phyloP scores from a whole-genome alignment of 1,139 yeast species.

The Pichiaceae sp. region DNA sequence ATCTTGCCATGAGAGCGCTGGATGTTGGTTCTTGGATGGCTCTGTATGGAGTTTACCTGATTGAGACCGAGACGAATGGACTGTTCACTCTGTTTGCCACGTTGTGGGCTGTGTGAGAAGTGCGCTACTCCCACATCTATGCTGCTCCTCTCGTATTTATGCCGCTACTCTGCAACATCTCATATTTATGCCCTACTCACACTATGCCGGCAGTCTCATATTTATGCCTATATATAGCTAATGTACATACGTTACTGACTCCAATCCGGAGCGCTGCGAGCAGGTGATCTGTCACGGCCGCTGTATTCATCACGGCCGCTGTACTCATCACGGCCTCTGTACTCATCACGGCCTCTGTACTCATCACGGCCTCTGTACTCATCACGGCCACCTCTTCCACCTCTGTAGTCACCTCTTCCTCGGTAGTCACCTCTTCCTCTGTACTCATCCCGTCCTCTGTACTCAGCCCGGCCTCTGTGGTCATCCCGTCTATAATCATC shows the following conservation, averaged over 20 bases:
- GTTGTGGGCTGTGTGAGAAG: slow-evolving; percentile 10
- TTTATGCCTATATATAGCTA: neutral
- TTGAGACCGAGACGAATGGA: slow-evolving; percentile 68
- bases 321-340: neutral
- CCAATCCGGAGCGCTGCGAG: neutral
- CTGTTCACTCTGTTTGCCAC: slow-evolving; percentile 8
- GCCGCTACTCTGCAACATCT: too few species aligned
- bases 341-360: neutral
- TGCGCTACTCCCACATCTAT: too few species aligned
- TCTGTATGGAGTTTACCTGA: slow-evolving; percentile 72
- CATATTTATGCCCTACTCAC: too few species aligned
- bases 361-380: slow-evolving; percentile 2
- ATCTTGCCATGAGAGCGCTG: slow-evolving; percentile 52
- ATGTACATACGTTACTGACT: neutral
- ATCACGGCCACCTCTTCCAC: slow-evolving; percentile 1
- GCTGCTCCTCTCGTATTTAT: too few species aligned
- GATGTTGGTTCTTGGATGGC: slow-evolving; percentile 65
- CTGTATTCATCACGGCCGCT: neutral
- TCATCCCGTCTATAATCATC: neutral
- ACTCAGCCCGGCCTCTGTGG: neutral
- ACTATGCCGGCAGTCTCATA: too few species aligned
- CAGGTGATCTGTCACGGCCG: neutral
- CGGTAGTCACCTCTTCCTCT: neutral
- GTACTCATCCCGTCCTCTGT: neutral
- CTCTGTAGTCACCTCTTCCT: neutral